A percentile compares a stretch with the other conserved stretches of the same genome.
These are phyloP conservation scores for Vachellia collinsii DNA, from an alignment of 306 rosid species.

Conservation along the genomic window DNA sequence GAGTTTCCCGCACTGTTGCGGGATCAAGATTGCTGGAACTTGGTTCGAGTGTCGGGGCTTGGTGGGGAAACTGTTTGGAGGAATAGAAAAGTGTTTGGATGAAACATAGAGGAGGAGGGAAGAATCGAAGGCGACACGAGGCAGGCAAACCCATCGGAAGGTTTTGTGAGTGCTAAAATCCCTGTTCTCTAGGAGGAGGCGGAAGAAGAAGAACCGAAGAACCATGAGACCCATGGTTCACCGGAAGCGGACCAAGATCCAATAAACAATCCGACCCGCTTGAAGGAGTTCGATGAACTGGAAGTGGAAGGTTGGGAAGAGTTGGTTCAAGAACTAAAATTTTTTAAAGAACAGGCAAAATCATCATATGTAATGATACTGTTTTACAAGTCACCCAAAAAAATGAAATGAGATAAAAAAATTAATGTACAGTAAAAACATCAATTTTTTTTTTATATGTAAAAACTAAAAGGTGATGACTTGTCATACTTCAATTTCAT, in stretches of 20 bases:
- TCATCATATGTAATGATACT: no score
- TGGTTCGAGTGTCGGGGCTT: constrained; percentile 1
- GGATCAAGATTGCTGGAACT: constrained; percentile 35
- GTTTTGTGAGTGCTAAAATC: neutral
- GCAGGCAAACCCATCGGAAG: constrained; percentile 37
- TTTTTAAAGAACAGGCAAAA: no score
- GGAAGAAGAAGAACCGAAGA: neutral
- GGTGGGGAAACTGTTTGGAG: neutral
- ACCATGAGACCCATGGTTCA: neutral
- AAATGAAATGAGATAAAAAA: no score
- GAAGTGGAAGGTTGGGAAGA: no score
- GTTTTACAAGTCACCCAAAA: no score
- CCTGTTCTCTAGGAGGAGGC: neutral
- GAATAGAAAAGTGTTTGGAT: constrained; percentile 30
- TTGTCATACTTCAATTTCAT: no score
- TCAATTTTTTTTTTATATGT: no score
- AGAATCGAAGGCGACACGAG: constrained; percentile 29
- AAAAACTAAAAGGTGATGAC: no score
- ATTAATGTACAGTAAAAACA: no score
- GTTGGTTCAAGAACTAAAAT: no score
- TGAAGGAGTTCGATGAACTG: no score
- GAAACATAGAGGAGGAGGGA: constrained; percentile 21
- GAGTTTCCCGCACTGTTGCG: constrained; percentile 57
- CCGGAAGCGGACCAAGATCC: neutral
- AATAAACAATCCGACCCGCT: neutral